Conservation (phyloP, 306 rosid genomes). For the Vigna hirtella region DNA sequence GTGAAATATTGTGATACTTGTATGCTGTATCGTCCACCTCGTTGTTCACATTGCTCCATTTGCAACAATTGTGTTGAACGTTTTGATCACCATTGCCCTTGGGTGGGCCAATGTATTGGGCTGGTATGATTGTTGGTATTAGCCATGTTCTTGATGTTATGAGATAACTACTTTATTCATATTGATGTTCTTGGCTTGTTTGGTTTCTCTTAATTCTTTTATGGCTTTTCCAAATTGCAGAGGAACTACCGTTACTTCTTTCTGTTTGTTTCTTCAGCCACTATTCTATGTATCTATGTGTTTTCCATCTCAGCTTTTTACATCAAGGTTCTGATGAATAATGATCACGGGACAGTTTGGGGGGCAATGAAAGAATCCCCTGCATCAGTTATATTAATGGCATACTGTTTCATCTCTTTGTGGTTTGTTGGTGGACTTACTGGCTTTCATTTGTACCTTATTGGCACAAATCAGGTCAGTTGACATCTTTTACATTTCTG, state of each 20-base stretch:
- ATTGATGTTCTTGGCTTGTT: constrained; percentile 37
- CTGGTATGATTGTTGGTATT: constrained; percentile 61
- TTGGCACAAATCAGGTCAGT: constrained; percentile 87
- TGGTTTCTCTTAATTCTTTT: constrained; percentile 27
- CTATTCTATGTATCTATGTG: constrained; percentile 85
- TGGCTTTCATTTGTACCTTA: constrained; percentile 93
- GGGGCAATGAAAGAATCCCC: constrained; percentile 92
- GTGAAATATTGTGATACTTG: constrained; percentile 96
- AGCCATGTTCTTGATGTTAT: background rate
- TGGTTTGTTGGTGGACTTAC: constrained; percentile 99
- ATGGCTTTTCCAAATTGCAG: constrained; percentile 60
- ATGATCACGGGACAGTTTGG: constrained; percentile 77
- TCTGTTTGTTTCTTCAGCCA: constrained; percentile 88
- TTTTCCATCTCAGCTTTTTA: constrained; percentile 84
- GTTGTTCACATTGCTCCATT: constrained; percentile 97
- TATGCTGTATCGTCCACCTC: constrained; percentile 98
- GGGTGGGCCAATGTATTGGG: constrained; percentile 99
- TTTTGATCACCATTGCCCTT: constrained; percentile 98
- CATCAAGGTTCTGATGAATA: constrained; percentile 83
- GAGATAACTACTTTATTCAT: constrained; percentile 23
- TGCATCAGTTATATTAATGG: constrained; percentile 80
- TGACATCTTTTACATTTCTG: constrained; percentile 40
- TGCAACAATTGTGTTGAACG: constrained; percentile 98
- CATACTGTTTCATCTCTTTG: constrained; percentile 77
- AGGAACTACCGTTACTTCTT: constrained; percentile 90